Evolutionary conservation across 1,284 basidiomycete species (phyloP).

Genomic region (Ceratobasidium sp.): DNA sequence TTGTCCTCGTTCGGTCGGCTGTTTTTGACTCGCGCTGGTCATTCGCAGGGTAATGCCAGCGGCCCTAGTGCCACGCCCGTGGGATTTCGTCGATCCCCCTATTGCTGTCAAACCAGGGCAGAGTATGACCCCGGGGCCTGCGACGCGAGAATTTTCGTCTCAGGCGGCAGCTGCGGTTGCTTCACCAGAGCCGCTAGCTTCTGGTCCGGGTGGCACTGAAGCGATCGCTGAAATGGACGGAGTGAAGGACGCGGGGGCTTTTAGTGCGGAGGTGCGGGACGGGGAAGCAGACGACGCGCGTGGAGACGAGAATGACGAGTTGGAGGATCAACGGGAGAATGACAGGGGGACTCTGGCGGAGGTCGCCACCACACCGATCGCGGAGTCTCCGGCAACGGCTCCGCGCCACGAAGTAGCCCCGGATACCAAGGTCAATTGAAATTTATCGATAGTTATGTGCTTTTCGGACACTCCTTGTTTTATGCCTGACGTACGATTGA

Average conservation of each 20-base stretch:
- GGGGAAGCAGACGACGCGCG: slow-evolving; percentile 66
- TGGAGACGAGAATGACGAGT: slow-evolving; percentile 1
- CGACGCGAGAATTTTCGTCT: neutral
- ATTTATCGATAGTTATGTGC: neutral
- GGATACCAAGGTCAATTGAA: slow-evolving; percentile 3
- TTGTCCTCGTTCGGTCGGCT: neutral
- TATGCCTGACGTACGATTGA: neutral
- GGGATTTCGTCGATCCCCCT: slow-evolving; percentile 72
- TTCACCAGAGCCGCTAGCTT: neutral
- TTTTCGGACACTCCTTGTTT: slow-evolving; percentile 1
- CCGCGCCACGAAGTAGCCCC: neutral
- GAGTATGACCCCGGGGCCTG: slow-evolving; percentile 20
- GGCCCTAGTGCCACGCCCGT: slow-evolving; percentile 76
- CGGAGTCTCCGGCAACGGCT: slow-evolving; percentile 13
- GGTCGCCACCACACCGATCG: neutral
- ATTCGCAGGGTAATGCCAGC: slow-evolving; percentile 74
- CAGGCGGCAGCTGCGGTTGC: neutral
- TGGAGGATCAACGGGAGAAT: neutral
- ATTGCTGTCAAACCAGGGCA: slow-evolving; percentile 15
- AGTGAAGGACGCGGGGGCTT: neutral
- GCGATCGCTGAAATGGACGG: neutral
- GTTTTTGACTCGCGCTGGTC: neutral
- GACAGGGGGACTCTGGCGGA: slow-evolving; percentile 1
- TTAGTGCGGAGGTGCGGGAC: slow-evolving; percentile 31
- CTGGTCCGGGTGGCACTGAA: slow-evolving; percentile 1